Evolutionary conservation across 371 early-diverging fungal genomes (phyloP), one percentile per base, ranked within the genome.

Genomic region (Mucor mucedo): DNA sequence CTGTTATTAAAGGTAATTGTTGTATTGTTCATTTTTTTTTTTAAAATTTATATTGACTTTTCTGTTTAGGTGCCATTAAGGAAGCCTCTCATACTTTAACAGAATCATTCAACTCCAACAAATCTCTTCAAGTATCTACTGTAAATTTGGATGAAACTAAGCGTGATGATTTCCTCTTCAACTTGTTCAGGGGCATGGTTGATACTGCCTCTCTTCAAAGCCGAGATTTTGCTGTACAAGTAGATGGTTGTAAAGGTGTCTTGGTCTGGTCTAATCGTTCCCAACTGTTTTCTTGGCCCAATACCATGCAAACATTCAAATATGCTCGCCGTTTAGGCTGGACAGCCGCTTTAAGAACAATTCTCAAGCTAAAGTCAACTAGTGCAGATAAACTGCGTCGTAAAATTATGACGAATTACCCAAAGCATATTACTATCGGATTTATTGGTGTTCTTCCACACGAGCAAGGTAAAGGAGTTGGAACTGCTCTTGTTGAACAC

Each of bases 201-300:
- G 69, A 78, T 45, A 54, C 60, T 11, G 76, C 78, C 2, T 66
- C 72, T 6, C 32, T 77, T 9, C 70, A 71, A 61, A 80, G 78
- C 55, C 69, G 81, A 3, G 76, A 78, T 55, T 80, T 71, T 66
- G 78, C 71, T 3, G 61, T 80, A 27, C 81, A 80, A 66, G 75
- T 74, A 1, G 79, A 79, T 8, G 79, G 79, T 3, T 47, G 81
- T 56, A 76, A 76, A 55, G 81, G 81, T 42, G 78, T 80, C n/a
- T 54, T 77, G 48, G 62, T 76, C 27, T 80, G 78, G 78, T 76
- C 78, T n/a, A 73, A 68, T 21, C 63, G 65, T 7, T 61, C 68
- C 1, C 66, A 69, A 14, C 58, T 71, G 2, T 72, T 58, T 28
- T 66, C 66, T 8, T 73, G 75, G 70, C 53, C 75, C 4, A 66